Evolutionary conservation across 352 stramenopile genomes (phyloP).

Genomic region (Globisporangium nagaii): DNA sequence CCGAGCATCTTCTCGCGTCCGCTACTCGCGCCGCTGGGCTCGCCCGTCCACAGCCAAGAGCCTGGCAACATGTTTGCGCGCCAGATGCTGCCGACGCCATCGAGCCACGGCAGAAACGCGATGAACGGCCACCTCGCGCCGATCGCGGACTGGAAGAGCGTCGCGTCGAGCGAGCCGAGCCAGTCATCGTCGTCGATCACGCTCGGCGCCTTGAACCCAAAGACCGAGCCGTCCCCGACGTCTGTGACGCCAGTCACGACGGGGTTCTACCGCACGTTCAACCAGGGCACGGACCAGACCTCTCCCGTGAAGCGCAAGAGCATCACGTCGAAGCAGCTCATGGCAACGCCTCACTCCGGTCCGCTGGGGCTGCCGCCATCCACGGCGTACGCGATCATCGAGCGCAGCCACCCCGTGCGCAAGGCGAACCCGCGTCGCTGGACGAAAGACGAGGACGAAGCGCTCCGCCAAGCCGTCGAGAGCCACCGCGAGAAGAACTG

Average conservation of each 20-base stretch:
- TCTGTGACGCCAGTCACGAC: slow-evolving; percentile 31
- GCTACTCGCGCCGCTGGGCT: slow-evolving; percentile 31
- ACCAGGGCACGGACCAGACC: slow-evolving; percentile 19
- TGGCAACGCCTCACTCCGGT: slow-evolving; percentile 31
- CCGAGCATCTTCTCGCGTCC: slow-evolving; percentile 45
- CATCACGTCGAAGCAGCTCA: slow-evolving; percentile 70
- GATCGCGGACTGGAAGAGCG: slow-evolving; percentile 12
- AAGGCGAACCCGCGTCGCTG: slow-evolving; percentile 80
- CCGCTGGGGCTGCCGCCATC: slow-evolving; percentile 10
- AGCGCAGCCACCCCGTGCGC: slow-evolving; percentile 28
- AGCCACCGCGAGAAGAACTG: slow-evolving; percentile 89
- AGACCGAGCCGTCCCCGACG: slow-evolving; percentile 26
- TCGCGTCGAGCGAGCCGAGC: not conserved
- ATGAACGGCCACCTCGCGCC: not conserved
- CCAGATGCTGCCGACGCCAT: slow-evolving; percentile 9
- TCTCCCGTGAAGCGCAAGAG: slow-evolving; percentile 75
- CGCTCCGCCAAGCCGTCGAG: slow-evolving; percentile 74
- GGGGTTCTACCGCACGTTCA: slow-evolving; percentile 33
- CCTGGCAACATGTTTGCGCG: not conserved
- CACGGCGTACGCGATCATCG: slow-evolving; percentile 12
- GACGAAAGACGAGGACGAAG: slow-evolving; percentile 88
- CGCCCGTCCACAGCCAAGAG: slow-evolving; percentile 12
- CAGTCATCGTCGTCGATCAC: not conserved
- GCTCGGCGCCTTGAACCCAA: slow-evolving; percentile 1
- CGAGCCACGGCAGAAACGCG: not conserved